Base-by-base conservation (phyloP, 768 basidiomycete genomes). In the Xerocomellus amylosporus region DNA sequence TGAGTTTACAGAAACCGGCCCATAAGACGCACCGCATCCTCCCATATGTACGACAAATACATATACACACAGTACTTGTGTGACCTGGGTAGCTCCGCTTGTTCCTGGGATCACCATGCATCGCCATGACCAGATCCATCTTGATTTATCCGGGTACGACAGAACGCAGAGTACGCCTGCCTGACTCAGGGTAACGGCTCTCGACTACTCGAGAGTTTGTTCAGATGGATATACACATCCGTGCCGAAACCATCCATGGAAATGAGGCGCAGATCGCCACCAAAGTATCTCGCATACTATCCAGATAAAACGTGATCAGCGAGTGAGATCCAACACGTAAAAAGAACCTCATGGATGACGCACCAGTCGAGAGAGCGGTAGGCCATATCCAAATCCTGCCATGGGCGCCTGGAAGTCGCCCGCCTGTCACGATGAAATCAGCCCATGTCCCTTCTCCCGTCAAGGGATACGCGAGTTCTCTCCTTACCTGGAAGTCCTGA, bases 221-320 rank as follows among this genome's bases (percentile, higher is more conserved):
- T 93, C 50, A 94, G 74, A 68, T 94, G 93, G 56, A 95, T 92
- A 65, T 94, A 95, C 2, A 93, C 89, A 65, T 95, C 93, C 24
- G 90, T 93, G 4, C 93, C 92, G 60, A 89, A 93, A 5, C 96
- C 95, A 61, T 98, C 96, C 95, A 98, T 98, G 34, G 93, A 89
- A 55, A 98, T 98, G 51, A 98, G 71, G 28, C 90, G 79, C 22
- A 98, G 74, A 68, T 98, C 94, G 0, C 92, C 90, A 0, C 92
- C 95, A 64, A 97, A 96, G 69, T 97, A 98, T 42, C 95, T 77
- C 0, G 94, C 93, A 63, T 98, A 98, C 83, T 92, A 62, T 31
- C 5, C 20, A 47, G 7, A 40, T 14, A n/a, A 24, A 38, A 33
- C 30, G 10, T 10, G 3, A 10, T 30, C 2, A 22, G 13, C 13